phyloP scores from a whole-genome alignment of 2,329 filamentous ascomycete genomes.

The Cladobotryum protrusum region DNA sequence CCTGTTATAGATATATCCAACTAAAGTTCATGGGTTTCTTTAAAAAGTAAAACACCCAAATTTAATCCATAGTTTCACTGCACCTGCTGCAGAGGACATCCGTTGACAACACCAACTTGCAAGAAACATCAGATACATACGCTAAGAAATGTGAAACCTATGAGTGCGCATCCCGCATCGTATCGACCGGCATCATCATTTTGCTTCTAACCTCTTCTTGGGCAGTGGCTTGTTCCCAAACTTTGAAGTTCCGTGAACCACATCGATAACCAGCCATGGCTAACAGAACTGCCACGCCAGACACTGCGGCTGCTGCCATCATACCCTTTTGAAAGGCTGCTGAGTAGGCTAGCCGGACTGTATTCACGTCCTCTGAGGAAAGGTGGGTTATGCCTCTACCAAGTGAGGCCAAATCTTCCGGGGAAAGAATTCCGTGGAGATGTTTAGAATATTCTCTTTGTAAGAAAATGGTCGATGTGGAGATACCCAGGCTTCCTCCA shows the following conservation, averaged over 20 bases:
- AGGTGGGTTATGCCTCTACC: slow-evolving; percentile 19
- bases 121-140: too few species aligned
- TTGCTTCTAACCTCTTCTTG: slow-evolving; percentile 8
- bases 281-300: slow-evolving; percentile 34
- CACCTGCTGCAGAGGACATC: too few species aligned
- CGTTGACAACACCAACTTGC: too few species aligned
- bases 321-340: slow-evolving; percentile 42
- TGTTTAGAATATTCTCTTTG: slow-evolving; percentile 23
- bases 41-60: too few species aligned
- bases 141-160: too few species aligned
- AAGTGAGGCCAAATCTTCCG: slow-evolving; percentile 23
- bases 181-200: too few species aligned
- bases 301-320: slow-evolving; percentile 37
- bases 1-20: too few species aligned
- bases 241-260: slow-evolving; percentile 11
- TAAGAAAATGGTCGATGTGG: slow-evolving; percentile 44
- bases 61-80: too few species aligned
- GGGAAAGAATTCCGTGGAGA: slow-evolving; percentile 23
- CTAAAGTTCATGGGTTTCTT: too few species aligned
- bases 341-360: slow-evolving; percentile 34
- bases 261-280: slow-evolving; percentile 35
- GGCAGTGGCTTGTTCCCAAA: slow-evolving; percentile 17
- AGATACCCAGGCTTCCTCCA: slow-evolving; percentile 49
- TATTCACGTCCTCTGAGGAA: slow-evolving; percentile 22
- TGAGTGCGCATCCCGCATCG: too few species aligned